Percentiles rank a stretch among this genome's conserved stretches.
These are phyloP conservation scores for Linderina pennispora DNA, from an alignment of 192 early-diverging fungal species.

Conservation along the genomic window DNA sequence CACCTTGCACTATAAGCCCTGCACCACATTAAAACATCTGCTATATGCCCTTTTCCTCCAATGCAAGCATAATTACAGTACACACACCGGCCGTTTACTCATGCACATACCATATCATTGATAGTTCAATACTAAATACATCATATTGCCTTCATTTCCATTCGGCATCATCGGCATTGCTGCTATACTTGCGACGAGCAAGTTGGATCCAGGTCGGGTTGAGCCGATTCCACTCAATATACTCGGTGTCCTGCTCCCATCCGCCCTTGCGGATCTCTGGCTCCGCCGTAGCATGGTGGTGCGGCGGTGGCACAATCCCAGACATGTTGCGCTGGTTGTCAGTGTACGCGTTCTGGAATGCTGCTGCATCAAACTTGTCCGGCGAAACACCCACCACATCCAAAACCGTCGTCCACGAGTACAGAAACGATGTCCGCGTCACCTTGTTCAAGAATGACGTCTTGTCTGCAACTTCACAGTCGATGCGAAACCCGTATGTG, in stretches of 20 bases:
- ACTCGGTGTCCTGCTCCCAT: slow-evolving; percentile 23
- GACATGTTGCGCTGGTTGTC: slow-evolving; percentile 27
- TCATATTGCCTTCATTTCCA: too few species aligned
- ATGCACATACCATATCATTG: too few species aligned
- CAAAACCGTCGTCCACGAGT: slow-evolving; percentile 7
- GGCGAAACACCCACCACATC: slow-evolving; percentile 26
- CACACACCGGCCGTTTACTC: too few species aligned
- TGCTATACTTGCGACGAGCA: too few species aligned
- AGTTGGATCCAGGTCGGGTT: slow-evolving; percentile 29
- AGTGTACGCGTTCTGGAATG: slow-evolving; percentile 22
- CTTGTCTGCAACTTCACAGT: slow-evolving; percentile 23
- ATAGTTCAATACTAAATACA: too few species aligned
- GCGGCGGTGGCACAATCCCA: slow-evolving; percentile 9
- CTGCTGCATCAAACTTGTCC: slow-evolving; percentile 7
- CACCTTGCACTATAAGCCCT: too few species aligned
- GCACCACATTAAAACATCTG: too few species aligned
- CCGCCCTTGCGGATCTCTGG: slow-evolving; percentile 16
- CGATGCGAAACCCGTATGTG: slow-evolving; percentile 25
- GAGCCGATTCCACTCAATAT: slow-evolving; percentile 17
- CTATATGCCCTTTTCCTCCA: too few species aligned
- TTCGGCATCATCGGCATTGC: too few species aligned
- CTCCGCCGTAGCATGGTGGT: slow-evolving; percentile 11
- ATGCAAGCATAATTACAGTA: too few species aligned
- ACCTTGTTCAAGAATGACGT: slow-evolving; percentile 12
- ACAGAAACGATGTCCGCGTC: slow-evolving; percentile 15